Evolutionary conservation across 1,284 basidiomycete species (phyloP), one percentile per base, ranked within the genome.

Genomic region (Paramarasmius palmivorus): DNA sequence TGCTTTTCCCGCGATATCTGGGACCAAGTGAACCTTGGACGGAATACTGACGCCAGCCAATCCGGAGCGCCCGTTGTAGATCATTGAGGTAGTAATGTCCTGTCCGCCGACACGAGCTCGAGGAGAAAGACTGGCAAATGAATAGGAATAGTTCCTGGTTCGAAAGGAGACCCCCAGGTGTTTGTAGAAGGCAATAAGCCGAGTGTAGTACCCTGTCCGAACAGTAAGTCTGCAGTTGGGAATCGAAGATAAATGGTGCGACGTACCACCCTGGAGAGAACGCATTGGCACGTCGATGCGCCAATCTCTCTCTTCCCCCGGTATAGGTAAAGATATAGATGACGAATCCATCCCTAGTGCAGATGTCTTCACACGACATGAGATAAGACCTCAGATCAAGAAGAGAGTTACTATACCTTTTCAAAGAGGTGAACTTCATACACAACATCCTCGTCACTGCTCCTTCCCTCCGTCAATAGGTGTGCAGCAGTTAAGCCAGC

Each of bases 251-350:
- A n/a, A n/a, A n/a, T n/a, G n/a, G n/a, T n/a, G n/a, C n/a, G n/a
- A n/a, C n/a, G n/a, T n/a, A n/a, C n/a, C n/a, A n/a, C n/a, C n/a
- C n/a, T n/a, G n/a, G n/a, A n/a, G n/a, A n/a, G n/a, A 84, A 20
- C 88, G 72, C 88, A 91, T 90, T 1, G 88, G 88, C 0, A 90
- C 88, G 62, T 91, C 88, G n/a, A n/a, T n/a, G n/a, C 81, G 72
- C 73, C 74, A 77, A 57, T 74, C 71, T 23, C 66, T 56, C 35
- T 63, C 62, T 15, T 64, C 56, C 34, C 63, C 60, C n/a, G n/a
- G n/a, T n/a, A n/a, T n/a, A n/a, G n/a, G n/a, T 4, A 78, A 44
- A 12, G 77, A 78, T 35, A 82, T 70, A 3, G 81, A 84, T n/a
- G 78, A 71, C n/a, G 77, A 73, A 61, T 83, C 81, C 82, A 84